Percentiles rank a stretch among this genome's conserved stretches.
Evolutionary conservation across 2,329 filamentous ascomycete species (phyloP).

Genomic region (Endocalyx cinctus): DNA sequence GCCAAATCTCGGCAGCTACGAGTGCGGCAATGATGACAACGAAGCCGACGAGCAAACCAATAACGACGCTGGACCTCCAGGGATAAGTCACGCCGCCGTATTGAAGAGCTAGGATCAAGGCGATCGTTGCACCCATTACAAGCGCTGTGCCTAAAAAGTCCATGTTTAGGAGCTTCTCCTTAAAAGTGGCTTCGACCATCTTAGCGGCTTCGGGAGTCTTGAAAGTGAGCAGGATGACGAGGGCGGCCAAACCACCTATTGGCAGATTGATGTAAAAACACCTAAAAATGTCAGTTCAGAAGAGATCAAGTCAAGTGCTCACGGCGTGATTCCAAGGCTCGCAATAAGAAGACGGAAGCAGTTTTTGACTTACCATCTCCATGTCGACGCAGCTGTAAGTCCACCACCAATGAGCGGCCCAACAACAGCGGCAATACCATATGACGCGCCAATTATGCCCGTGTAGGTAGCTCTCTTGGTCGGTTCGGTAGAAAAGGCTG

Average conservation of each 20-base stretch:
- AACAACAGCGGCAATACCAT: conserved; percentile 29
- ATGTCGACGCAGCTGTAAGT: conserved; percentile 2
- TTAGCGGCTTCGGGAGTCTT: conserved; percentile 1
- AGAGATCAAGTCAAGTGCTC: no score
- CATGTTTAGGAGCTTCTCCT: conserved; percentile 14
- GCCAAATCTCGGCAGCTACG: conserved; percentile 9
- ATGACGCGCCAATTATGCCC: conserved; percentile 32
- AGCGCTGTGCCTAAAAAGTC: conserved; percentile 24
- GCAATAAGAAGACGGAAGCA: no score
- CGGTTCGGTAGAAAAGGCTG: conserved; percentile 12
- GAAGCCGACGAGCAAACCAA: conserved; percentile 27
- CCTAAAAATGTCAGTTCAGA: no score
- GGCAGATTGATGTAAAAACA: conserved; percentile 13
- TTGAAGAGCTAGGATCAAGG: conserved; percentile 6
- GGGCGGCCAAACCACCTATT: conserved; percentile 5
- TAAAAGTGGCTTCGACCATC: conserved; percentile 1
- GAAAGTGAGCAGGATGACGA: conserved; percentile 6
- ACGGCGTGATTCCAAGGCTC: no score
- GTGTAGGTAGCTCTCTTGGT: conserved; percentile 8
- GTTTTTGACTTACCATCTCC: no score
- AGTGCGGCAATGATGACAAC: conserved; percentile 20
- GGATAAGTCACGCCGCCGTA: conserved; percentile 16
- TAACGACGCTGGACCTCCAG: conserved; percentile 26
- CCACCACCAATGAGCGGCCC: conserved; percentile 11
- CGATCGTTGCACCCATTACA: conserved; percentile 27